A percentile compares a stretch with the other conserved stretches of the same genome.
Conservation (phyloP, 2,329 filamentous ascomycete genomes). For the Taxawa tesnikishii region DNA sequence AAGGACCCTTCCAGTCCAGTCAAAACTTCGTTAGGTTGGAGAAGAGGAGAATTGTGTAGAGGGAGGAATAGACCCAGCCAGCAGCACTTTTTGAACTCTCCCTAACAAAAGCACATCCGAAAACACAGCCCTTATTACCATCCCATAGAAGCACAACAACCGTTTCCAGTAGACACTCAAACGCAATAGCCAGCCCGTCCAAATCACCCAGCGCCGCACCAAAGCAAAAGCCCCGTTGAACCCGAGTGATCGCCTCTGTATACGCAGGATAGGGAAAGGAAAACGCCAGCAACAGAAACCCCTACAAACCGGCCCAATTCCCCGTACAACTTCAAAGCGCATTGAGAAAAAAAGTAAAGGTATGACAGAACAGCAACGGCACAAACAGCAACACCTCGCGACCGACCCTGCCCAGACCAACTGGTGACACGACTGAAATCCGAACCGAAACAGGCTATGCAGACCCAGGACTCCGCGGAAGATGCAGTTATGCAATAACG, state of each 20-base stretch:
- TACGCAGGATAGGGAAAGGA: background rate
- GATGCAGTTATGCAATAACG: background rate
- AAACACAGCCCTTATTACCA: background rate
- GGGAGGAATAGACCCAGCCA: no score
- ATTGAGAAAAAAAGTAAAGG: no score
- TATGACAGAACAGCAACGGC: background rate
- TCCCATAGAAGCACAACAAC: slow-evolving; percentile 2
- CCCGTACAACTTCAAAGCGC: no score
- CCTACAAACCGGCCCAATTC: no score
- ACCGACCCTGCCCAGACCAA: background rate
- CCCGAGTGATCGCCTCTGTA: background rate
- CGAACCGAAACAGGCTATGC: background rate
- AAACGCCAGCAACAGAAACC: background rate
- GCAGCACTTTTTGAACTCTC: no score
- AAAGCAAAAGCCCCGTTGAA: slow-evolving; percentile 1
- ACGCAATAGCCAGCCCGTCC: no score
- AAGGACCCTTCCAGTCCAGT: no score
- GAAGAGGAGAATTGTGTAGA: no score
- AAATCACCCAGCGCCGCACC: background rate
- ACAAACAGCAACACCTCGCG: background rate
- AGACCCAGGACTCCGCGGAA: background rate
- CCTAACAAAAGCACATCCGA: no score
- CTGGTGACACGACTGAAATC: background rate
- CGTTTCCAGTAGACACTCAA: no score
- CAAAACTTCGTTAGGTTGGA: no score